Evolutionary conservation across 2,329 filamentous ascomycete species (phyloP), one percentile per base, ranked within the genome.

Genomic region (Botrytis sinoallii): DNA sequence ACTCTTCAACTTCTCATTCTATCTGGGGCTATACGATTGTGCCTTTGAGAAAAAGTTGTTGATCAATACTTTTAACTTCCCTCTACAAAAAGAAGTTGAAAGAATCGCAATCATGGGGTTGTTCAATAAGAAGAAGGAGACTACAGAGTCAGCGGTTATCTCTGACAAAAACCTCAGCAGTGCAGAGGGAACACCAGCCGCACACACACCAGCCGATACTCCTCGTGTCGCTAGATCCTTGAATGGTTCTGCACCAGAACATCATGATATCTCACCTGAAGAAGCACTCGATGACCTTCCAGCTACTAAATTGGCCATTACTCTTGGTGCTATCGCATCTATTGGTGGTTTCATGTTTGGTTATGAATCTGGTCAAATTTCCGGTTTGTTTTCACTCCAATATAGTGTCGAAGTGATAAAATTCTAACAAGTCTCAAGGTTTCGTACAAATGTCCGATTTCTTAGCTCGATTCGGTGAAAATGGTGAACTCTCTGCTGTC

Each of bases 401-500:
- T 20, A 44, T 40, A 2, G 35, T 38, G 3, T n/a, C 38, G n/a
- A 12, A n/a, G 59, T 1, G 18, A 68, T 40, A 25, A 22, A 18
- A 14, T 38, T n/a, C 29, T 69, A 60, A 70, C 32, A 48, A 40
- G 88, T 89, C 60, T 88, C 85, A 8, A 80, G 89, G 89, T 71
- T 91, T 90, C 81, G 87, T 91, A 76, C 81, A 85, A 72, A 91
- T 91, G 88, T 66, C 81, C 3, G 85, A 91, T 80, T 91, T 86
- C 75, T 82, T 84, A 46, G 74, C 77, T 5, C 86, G 89, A 59
- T 91, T 91, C 77, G 88, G 87, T 44, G 79, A 85, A 46, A 76
- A 79, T 59, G 80, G 83, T 5, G 73, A 79, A 35, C 92, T 92
- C 81, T 86, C 84, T 72, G 86, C 90, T 29, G 86, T 85, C 9